Percentiles rank a stretch among this genome's conserved stretches.
Conservation (phyloP, 176 grass and related monocot species). For the Sorghum bicolor region Sorghum_bicolor_NCBIv3 NC_012873.2:68300001-68300500, state of each 20-base stretch:
- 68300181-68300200: constrained; percentile 44
- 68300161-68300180: constrained; percentile 37
- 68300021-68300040: constrained; percentile 70
- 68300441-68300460: background rate
- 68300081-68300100: constrained; percentile 95
- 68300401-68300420: background rate
- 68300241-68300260: constrained; percentile 66
- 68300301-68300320: constrained; percentile 87
- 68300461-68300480: background rate
- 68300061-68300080: constrained; percentile 79
- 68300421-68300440: background rate
- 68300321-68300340: constrained; percentile 86
- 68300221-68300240: constrained; percentile 90
- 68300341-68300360: constrained; percentile 44
- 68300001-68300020: constrained; percentile 38
- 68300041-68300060: constrained; percentile 98
- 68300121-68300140: constrained; percentile 25
- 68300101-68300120: constrained; percentile 29
- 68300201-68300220: constrained; percentile 95
- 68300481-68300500: background rate
- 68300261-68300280: constrained; percentile 66
- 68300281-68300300: constrained; percentile 64
- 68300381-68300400: background rate
- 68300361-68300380: background rate
- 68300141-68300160: constrained; percentile 68